Base-by-base conservation (phyloP, 148 eudicot genomes). In the Camellia granthamiana region DNA sequence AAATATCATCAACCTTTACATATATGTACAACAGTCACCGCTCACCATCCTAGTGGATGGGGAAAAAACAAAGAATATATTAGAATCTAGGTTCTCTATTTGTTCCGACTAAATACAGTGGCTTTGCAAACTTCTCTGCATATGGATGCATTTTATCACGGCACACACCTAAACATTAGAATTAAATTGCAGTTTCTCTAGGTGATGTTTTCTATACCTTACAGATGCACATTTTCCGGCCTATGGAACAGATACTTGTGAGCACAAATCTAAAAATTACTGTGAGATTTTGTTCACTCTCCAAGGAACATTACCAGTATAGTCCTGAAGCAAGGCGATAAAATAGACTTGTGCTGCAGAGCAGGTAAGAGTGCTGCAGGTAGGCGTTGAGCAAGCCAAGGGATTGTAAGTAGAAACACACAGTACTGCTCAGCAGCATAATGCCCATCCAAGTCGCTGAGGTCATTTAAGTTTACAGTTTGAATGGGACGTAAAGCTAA, bases 401-500 rank as follows among this genome's bases (percentile, higher is more conserved):
- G 97, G 67, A 95, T 88, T 74, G 99, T 88, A 78, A 93, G 93
- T 66, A 93, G 77, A 76, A 78, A 87, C 58, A 88, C 83, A 78
- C 94, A 93, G 78, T 85, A 92, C 70, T 88, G 94, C 82, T 90
- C 88, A 73, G 90, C 90, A 84, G 90, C 97, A 86, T 66, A 76
- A 77, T 88, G 87, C 83, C 84, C 78, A 60, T 83, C 85, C 47
- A 75, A 72, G 61, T 80, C 8, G 58, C 80, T 77, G 74, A 59
- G 65, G 75, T 84, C 90, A n/a, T 83, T 80, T 55, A 63, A 19
- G 59, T 82, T 83, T 46, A 79, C 82, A 61, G 59, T 70, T 82
- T 93, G 93, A 83, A 95, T 89, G 66, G 99, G 97, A 52, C 99
- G 85, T 78, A 95, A 81, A 54, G 93, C 86, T 83, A 93, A 68